Conservation (phyloP, 1,139 yeast genomes). For the Spathaspora sp. region DNA sequence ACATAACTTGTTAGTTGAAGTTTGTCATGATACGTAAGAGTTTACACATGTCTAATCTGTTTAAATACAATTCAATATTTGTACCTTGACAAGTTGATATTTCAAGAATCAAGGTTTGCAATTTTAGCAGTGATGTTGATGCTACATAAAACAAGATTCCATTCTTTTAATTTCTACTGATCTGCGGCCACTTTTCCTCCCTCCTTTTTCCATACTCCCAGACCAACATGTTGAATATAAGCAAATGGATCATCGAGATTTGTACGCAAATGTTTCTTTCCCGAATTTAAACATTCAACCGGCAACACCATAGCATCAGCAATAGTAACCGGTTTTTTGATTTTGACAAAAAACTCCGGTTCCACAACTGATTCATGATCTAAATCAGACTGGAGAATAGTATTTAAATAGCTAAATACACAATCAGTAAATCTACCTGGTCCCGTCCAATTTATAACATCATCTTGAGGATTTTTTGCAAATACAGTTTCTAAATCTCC, state of each 20-base stretch:
- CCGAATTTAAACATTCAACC: neutral
- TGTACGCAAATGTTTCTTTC: neutral
- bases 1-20: no score
- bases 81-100: no score
- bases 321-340: neutral
- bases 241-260: conserved; percentile 46
- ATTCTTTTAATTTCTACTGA: no score
- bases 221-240: conserved; percentile 64
- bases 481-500: conserved; percentile 41
- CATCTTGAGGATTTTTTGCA: conserved; percentile 64
- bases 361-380: neutral
- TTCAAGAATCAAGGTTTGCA: no score
- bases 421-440: conserved; percentile 93
- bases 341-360: conserved; percentile 19
- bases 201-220: conserved; percentile 71
- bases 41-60: no score
- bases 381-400: conserved; percentile 19
- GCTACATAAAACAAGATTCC: no score
- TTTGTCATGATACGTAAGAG: no score
- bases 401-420: conserved; percentile 70
- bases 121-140: no score
- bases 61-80: no score
- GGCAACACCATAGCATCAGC: conserved; percentile 1
- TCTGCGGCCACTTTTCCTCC: no score
- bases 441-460: conserved; percentile 97